Percentiles rank a stretch among this genome's conserved stretches.
Conservation (phyloP, 768 basidiomycete genomes). For the Tulasnella sp. region DNA sequence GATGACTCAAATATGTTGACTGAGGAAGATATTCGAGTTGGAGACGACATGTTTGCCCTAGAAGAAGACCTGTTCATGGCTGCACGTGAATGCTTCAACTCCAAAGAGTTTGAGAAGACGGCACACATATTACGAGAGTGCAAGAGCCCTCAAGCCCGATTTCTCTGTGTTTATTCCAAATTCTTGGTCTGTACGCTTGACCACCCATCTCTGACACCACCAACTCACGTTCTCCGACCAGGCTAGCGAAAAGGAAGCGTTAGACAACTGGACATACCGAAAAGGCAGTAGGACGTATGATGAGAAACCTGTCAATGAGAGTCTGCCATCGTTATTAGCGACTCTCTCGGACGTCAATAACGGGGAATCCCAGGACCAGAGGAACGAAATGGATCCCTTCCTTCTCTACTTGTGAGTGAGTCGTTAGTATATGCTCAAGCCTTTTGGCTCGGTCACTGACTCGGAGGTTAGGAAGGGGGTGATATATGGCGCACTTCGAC, state of each 20-base stretch:
- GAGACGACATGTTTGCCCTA: conserved; percentile 42
- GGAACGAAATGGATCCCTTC: conserved; percentile 64
- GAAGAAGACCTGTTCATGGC: conserved; percentile 76
- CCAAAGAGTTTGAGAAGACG: conserved; percentile 77
- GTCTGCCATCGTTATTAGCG: conserved; percentile 61
- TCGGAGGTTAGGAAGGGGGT: conserved; percentile 67
- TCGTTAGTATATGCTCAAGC: background rate
- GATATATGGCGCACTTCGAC: conserved; percentile 75
- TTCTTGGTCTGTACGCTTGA: conserved; percentile 69
- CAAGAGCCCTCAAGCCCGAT: conserved; percentile 70
- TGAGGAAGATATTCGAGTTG: conserved; percentile 40
- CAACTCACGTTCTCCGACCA: conserved; percentile 42
- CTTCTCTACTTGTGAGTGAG: conserved; percentile 73
- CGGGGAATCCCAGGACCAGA: background rate
- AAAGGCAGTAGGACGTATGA: conserved; percentile 46
- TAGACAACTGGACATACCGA: conserved; percentile 73
- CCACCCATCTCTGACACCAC: background rate
- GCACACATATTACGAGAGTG: conserved; percentile 66
- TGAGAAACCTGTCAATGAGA: conserved; percentile 58
- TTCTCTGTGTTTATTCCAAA: conserved; percentile 76
- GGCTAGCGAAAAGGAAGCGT: conserved; percentile 82
- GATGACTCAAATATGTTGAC: conserved; percentile 38
- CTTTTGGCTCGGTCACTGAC: conserved; percentile 24
- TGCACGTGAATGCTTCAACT: conserved; percentile 72
- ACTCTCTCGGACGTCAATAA: conserved; percentile 55